Evolutionary conservation across 2,329 filamentous ascomycete genomes (phyloP).

Genomic region (Fusarium succisae): DNA sequence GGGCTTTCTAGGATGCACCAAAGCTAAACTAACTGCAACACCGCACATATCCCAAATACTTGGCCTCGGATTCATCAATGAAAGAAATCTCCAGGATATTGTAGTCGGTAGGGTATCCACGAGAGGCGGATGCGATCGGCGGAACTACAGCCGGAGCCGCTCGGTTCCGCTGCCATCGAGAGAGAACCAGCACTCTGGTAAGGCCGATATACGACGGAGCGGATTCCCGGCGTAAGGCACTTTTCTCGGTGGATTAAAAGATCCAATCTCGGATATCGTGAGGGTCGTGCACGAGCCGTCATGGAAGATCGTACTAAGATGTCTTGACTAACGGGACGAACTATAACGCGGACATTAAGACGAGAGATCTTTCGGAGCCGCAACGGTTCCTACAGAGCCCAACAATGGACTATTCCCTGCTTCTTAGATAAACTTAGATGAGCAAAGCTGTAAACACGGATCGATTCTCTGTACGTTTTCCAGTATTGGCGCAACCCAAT

Average conservation of each 20-base stretch:
- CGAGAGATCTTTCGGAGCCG: background rate
- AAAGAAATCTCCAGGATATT: too few relatives aligned
- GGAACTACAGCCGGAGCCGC: background rate
- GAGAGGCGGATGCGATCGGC: background rate
- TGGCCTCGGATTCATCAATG: accelerated
- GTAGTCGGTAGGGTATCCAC: too few relatives aligned
- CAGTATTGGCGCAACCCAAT: background rate
- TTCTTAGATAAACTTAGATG: background rate
- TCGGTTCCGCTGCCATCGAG: background rate
- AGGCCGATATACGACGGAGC: background rate
- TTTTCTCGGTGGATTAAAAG: background rate
- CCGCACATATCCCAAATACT: too few relatives aligned
- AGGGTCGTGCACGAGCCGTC: background rate
- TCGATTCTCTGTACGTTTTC: accelerated
- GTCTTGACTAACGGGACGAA: background rate
- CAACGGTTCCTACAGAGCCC: background rate
- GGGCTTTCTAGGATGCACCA: too few relatives aligned
- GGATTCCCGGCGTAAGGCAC: background rate
- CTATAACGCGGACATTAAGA: background rate
- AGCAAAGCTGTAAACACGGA: background rate
- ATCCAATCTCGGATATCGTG: background rate
- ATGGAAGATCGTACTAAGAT: background rate
- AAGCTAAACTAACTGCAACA: too few relatives aligned
- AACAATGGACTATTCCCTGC: accelerated
- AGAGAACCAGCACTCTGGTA: background rate